Conservation (phyloP, 768 basidiomycete genomes). For the Russula virescens region DNA sequence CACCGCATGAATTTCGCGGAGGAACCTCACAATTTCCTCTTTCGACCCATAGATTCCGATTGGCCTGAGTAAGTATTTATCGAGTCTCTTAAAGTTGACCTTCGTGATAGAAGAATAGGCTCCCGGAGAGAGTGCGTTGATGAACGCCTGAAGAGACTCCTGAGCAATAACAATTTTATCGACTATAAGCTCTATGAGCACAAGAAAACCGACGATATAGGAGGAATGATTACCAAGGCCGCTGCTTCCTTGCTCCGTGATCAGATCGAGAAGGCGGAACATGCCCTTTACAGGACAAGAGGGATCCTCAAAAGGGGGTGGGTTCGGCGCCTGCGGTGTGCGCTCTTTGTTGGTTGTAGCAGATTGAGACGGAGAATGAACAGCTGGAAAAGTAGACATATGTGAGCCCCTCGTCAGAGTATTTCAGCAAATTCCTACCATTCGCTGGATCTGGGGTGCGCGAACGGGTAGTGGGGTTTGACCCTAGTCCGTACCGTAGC, state of each 20-base stretch:
- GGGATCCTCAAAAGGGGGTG: not conserved
- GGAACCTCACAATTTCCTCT: slow-evolving; percentile 43
- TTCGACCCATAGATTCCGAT: slow-evolving; percentile 55
- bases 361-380: not conserved
- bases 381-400: not conserved
- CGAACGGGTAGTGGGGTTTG: not conserved
- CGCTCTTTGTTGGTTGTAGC: not conserved
- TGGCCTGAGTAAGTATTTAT: slow-evolving; percentile 41
- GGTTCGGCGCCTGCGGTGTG: not conserved
- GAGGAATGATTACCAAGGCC: slow-evolving; percentile 40
- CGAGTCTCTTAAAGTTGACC: slow-evolving; percentile 51
- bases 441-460: not conserved
- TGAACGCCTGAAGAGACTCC: slow-evolving; percentile 42
- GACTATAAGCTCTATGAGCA: slow-evolving; percentile 32
- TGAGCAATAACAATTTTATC: slow-evolving; percentile 60
- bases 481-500: not conserved
- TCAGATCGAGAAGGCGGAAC: slow-evolving; percentile 49
- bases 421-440: not conserved
- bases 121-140: slow-evolving; percentile 44
- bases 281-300: slow-evolving; percentile 37
- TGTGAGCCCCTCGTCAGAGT: not conserved
- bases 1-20: slow-evolving; percentile 35
- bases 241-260: slow-evolving; percentile 45
- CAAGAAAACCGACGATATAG: not conserved
- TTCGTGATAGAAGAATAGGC: slow-evolving; percentile 50